These are phyloP conservation scores for Glomus cerebriforme DNA, from an alignment of 192 early-diverging fungal species.

Conservation along the genomic window DNA sequence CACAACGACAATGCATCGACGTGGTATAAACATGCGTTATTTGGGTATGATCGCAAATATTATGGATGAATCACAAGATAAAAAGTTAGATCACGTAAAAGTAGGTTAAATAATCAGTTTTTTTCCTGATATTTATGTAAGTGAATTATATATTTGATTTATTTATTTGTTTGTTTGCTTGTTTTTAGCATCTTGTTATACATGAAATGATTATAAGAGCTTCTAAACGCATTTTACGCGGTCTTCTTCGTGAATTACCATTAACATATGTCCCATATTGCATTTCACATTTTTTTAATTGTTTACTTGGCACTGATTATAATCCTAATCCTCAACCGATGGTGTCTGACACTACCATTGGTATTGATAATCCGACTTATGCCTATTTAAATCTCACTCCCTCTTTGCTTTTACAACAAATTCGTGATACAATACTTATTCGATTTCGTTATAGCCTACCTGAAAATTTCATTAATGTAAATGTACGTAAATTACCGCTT, in stretches of 20 bases:
- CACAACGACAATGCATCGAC: conserved; percentile 83
- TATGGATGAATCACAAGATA: conserved; percentile 62
- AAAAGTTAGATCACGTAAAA: conserved; percentile 56
- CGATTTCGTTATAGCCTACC: conserved; percentile 79
- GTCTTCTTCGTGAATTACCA: conserved; percentile 59
- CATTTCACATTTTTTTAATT: conserved; percentile 84
- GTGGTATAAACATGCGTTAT: conserved; percentile 98
- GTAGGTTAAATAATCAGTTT: conserved; percentile 19
- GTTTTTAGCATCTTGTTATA: conserved; percentile 61
- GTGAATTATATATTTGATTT: background rate
- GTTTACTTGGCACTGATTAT: conserved; percentile 66
- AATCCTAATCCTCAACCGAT: conserved; percentile 56
- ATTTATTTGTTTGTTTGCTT: background rate
- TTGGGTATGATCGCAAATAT: conserved; percentile 75
- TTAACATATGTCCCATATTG: conserved; percentile 58
- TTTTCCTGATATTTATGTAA: background rate
- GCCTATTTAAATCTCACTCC: conserved; percentile 67
- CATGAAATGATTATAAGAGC: conserved; percentile 91
- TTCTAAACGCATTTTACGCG: conserved; percentile 81
- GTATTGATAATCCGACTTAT: conserved; percentile 24
- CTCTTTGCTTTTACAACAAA: conserved; percentile 50
- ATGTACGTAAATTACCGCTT: conserved; percentile 61
- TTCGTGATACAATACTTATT: conserved; percentile 64
- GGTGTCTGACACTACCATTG: conserved; percentile 42
- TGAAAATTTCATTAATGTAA: conserved; percentile 51